Base-by-base conservation (phyloP, 257 asterid species). In the Apocynum venetum region DNA sequence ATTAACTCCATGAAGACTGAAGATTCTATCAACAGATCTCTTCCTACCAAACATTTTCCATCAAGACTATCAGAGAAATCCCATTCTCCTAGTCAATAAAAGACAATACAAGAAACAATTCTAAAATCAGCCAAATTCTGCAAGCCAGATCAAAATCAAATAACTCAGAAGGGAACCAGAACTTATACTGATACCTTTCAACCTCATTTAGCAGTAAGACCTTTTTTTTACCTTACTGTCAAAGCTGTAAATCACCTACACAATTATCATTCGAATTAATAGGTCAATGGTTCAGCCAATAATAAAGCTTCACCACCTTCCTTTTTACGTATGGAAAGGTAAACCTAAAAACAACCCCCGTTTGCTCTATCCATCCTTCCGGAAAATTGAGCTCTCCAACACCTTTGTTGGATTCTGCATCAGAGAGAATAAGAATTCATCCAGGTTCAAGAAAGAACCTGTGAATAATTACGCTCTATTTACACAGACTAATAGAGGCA, bases 351-450 rank as follows among this genome's bases (percentile, higher is more conserved):
- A 81, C 84, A 85, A 77, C 88, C 90, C 83, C 91, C 91, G 73
- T 77, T 80, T 79, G 88, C 88, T 82, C 87, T 64, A 82, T 73
- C 84, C 73, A 17, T 76, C 75, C 31, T 41, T 84, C 75, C 68
- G 84, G 84, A 83, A 89, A 82, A 88, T 38, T 71, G 91, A 87
- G 86, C 92, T 85, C 92, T 85, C 93, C 97, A 93, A 87, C 90
- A 70, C 89, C 92, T 64, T 87, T 48, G 82, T 65, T 75, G 79
- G 84, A 67, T 65, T 76, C 79, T 49, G 81, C 78, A 69, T 68
- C 70, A 43, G 6, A 79, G 83, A 80, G 82, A 7, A 57, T 68
- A 60, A 79, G 40, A 63, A 79, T 60, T 77, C 81, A 80, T 63
- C 84, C 78, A 60, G 77, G 82, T 66, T 59, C 83, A 51, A 14